These are phyloP conservation scores for Myochromella boudieri DNA, from an alignment of 768 basidiomycete species.

Conservation along the genomic window DNA sequence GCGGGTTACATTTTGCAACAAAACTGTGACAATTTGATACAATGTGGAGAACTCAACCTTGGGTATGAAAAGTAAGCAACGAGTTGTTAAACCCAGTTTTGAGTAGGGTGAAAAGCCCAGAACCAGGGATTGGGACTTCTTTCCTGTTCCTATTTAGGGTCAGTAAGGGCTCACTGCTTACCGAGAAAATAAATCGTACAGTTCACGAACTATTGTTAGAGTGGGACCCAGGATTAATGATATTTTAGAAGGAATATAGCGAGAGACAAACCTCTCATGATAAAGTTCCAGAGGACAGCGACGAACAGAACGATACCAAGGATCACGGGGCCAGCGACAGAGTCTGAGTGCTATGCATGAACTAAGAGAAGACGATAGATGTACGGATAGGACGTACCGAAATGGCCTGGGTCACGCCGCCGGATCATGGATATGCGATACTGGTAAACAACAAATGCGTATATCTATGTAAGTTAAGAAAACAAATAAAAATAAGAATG, in stretches of 20 bases:
- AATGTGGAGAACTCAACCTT: constrained; percentile 1
- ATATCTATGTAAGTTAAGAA: constrained; percentile 48
- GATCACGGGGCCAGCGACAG: constrained; percentile 18
- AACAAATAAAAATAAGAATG: not conserved
- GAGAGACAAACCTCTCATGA: constrained; percentile 68
- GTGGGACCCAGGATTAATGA: constrained; percentile 3
- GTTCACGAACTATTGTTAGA: constrained; percentile 62
- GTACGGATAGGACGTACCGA: constrained; percentile 53
- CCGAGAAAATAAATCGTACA: constrained; percentile 36
- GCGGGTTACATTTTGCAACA: no score
- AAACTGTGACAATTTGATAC: no score
- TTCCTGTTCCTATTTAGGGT: constrained; percentile 20
- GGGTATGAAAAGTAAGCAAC: constrained; percentile 6
- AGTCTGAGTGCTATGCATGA: constrained; percentile 47
- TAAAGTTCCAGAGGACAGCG: constrained; percentile 86
- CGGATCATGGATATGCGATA: constrained; percentile 89
- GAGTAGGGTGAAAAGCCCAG: constrained; percentile 19
- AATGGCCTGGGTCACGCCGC: constrained; percentile 82
- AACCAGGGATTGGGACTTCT: constrained; percentile 29
- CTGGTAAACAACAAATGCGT: constrained; percentile 87
- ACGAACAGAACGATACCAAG: constrained; percentile 83
- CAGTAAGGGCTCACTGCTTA: not conserved
- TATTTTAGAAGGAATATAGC: constrained; percentile 3
- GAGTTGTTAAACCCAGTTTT: not conserved
- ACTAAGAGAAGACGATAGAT: not conserved